phyloP scores from a whole-genome alignment of 345 rosid species.

The Cochlearia excelsa region DNA sequence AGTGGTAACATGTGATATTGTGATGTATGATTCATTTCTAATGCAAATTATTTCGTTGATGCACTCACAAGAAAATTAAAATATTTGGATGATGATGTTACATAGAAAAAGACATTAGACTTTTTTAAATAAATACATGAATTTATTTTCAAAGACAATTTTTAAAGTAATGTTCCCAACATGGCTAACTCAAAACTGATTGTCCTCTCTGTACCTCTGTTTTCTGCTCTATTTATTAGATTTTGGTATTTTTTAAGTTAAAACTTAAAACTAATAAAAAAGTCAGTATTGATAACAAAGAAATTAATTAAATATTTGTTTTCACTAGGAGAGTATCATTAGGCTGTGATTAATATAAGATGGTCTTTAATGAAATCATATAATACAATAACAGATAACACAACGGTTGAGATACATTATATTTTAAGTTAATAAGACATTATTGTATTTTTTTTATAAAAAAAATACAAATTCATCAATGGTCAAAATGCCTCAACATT shows the following conservation, averaged over 20 bases:
- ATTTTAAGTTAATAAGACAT: slow-evolving; percentile 2
- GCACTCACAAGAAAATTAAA: slow-evolving; percentile 3
- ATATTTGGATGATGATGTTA: slow-evolving; percentile 19
- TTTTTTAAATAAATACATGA: background rate
- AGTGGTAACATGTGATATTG: background rate
- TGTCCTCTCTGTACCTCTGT: slow-evolving; percentile 19
- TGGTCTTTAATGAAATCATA: too few relatives aligned
- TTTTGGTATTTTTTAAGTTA: too few relatives aligned
- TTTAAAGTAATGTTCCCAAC: slow-evolving; percentile 31
- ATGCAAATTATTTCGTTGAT: slow-evolving; percentile 6
- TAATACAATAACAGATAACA: too few relatives aligned
- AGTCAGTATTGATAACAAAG: too few relatives aligned
- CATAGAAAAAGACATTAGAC: slow-evolving; percentile 15
- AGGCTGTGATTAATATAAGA: too few relatives aligned
- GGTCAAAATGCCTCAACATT: slow-evolving; percentile 14
- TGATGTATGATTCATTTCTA: slow-evolving; percentile 13
- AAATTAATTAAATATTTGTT: too few relatives aligned
- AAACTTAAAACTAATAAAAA: too few relatives aligned
- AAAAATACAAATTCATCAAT: slow-evolving; percentile 17
- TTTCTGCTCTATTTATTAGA: too few relatives aligned
- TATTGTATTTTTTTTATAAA: background rate
- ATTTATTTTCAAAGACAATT: slow-evolving; percentile 7
- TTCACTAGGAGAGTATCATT: too few relatives aligned
- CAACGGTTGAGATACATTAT: background rate
- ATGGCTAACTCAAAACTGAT: slow-evolving; percentile 25